phyloP scores from a whole-genome alignment of 495 filamentous ascomycete genomes.

The Arthonia radiata region DNA sequence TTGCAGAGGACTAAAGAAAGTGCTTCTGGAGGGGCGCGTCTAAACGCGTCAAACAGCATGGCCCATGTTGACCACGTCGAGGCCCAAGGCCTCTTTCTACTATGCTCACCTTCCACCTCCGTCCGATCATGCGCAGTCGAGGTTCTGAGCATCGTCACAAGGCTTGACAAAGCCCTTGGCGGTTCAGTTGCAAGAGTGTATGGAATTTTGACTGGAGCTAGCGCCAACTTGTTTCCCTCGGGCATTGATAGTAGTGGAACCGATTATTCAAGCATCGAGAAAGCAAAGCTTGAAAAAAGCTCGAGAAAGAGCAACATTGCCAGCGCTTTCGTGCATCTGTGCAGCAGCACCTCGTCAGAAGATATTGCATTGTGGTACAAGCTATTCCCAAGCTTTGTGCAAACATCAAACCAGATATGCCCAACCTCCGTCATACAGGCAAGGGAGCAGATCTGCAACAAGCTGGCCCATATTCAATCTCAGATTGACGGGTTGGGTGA shows the following conservation, averaged over 20 bases:
- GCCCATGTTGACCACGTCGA: conserved; percentile 92
- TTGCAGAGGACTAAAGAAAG: conserved; percentile 60
- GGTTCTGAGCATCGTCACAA: conserved; percentile 72
- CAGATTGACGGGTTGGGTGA: conserved; percentile 57
- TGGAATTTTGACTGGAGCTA: conserved; percentile 74
- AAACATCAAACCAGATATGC: conserved; percentile 74
- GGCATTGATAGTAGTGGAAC: too few species aligned
- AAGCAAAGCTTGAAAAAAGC: conserved; percentile 76
- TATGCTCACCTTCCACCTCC: conserved; percentile 79
- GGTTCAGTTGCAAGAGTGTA: conserved; percentile 52
- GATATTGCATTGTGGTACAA: conserved; percentile 94
- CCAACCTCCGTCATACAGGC: conserved; percentile 74
- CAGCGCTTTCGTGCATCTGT: conserved; percentile 76
- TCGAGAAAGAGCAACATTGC: conserved; percentile 63
- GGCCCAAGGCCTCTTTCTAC: conserved; percentile 90
- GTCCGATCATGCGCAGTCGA: conserved; percentile 81
- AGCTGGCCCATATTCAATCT: conserved; percentile 78
- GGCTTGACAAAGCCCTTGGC: conserved; percentile 74
- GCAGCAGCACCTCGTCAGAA: conserved; percentile 84
- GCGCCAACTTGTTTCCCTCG: conserved; percentile 73
- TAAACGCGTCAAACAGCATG: conserved; percentile 68
- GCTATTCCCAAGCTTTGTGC: conserved; percentile 84
- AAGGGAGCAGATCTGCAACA: conserved; percentile 72
- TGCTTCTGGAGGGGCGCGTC: conserved; percentile 39
- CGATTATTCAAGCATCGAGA: conserved; percentile 80